These are phyloP conservation scores for Vigna mungo DNA, from an alignment of 306 rosid genomes.

Conservation along the genomic window DNA sequence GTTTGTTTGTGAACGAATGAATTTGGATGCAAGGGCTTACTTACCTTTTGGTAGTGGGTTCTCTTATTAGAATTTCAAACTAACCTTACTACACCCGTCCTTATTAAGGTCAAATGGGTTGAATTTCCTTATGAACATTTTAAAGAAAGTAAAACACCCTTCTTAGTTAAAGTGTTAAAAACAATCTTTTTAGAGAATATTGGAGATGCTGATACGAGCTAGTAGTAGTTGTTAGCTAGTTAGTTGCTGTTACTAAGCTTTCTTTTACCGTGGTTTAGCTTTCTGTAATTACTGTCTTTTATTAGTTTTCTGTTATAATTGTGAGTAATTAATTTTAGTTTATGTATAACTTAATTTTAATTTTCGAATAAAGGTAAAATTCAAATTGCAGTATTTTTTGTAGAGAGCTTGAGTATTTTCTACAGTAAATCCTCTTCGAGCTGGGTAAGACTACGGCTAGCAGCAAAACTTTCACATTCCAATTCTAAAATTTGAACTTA, in stretches of 20 bases:
- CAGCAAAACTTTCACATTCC: not conserved
- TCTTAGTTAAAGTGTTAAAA: too few relatives aligned
- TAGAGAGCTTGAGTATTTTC: not conserved
- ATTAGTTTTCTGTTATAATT: too few relatives aligned
- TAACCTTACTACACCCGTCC: not conserved
- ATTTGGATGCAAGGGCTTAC: not conserved
- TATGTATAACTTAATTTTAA: too few relatives aligned
- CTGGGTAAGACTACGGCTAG: not conserved
- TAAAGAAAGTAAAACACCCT: too few relatives aligned
- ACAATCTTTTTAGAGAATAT: too few relatives aligned
- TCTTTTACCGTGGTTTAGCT: too few relatives aligned
- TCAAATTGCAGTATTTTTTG: not conserved
- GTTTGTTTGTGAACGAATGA: not conserved
- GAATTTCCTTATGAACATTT: too few relatives aligned
- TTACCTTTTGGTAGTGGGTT: not conserved
- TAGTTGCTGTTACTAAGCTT: too few relatives aligned
- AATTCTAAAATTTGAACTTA: not conserved
- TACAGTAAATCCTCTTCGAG: not conserved
- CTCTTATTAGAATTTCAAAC: not conserved
- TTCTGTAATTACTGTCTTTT: too few relatives aligned
- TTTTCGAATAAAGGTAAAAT: not conserved
- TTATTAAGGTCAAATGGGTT: not conserved
- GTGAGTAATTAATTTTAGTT: too few relatives aligned
- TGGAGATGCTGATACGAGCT: too few relatives aligned
- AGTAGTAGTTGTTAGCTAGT: too few relatives aligned